These are phyloP conservation scores for Cladosporium sp. DNA, from an alignment of 2,329 filamentous ascomycete genomes.

Conservation along the genomic window DNA sequence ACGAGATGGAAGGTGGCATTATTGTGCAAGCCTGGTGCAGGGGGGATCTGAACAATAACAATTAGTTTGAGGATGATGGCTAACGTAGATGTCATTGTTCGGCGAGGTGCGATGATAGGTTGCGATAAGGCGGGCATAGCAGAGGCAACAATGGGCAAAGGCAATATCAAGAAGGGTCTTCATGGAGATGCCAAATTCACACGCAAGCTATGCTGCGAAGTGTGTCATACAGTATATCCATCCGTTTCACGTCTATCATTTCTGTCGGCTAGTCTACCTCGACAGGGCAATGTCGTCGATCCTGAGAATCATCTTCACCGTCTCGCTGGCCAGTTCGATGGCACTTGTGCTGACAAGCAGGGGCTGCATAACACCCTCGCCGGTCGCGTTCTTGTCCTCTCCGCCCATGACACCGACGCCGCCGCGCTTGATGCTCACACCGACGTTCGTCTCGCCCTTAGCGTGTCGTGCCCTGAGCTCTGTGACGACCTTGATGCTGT, in stretches of 20 bases:
- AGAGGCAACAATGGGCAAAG: not conserved
- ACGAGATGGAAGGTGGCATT: not conserved
- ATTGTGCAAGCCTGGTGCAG: not conserved
- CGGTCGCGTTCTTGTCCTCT: slow-evolving; percentile 34
- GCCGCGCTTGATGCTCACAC: slow-evolving; percentile 96
- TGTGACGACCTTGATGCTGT: slow-evolving; percentile 98
- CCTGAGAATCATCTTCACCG: slow-evolving; percentile 88
- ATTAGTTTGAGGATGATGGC: not conserved
- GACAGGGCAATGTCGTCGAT: slow-evolving; percentile 66
- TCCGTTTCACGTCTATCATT: slow-evolving; percentile 19
- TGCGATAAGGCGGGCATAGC: slow-evolving; percentile 7
- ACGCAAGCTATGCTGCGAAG: slow-evolving; percentile 6
- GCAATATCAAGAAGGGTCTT: not conserved
- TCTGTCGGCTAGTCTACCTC: slow-evolving; percentile 27
- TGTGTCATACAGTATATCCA: slow-evolving; percentile 17
- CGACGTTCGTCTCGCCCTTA: slow-evolving; percentile 91
- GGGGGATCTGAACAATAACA: not conserved
- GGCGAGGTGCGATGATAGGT: not conserved
- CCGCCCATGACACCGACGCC: slow-evolving; percentile 94
- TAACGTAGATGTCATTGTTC: not conserved
- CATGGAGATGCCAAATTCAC: not conserved
- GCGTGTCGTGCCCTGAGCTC: slow-evolving; percentile 93
- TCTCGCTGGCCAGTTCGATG: slow-evolving; percentile 95
- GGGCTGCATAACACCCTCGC: slow-evolving; percentile 79
- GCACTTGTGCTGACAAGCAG: slow-evolving; percentile 95